These are phyloP conservation scores for Gamarada debralockiae DNA, from an alignment of 495 filamentous ascomycete species.

Conservation along the genomic window DNA sequence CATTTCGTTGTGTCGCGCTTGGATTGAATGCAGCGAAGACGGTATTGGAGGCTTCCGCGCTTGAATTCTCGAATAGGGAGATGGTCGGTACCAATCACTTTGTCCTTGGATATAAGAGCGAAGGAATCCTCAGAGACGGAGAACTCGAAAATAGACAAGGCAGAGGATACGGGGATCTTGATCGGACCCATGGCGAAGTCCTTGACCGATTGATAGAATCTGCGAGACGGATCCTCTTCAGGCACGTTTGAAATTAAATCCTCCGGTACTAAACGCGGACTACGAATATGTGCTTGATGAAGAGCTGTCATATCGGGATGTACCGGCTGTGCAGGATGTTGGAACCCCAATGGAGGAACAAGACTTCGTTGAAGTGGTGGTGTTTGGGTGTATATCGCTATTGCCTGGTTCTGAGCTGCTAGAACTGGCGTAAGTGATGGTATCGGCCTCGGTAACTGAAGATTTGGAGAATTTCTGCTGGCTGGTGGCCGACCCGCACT, in stretches of 20 bases:
- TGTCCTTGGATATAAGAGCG: constrained; percentile 12
- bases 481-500: constrained; percentile 5
- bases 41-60: constrained; percentile 24
- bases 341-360: constrained; percentile 16
- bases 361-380: constrained; percentile 10
- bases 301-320: constrained; percentile 21
- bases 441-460: neutral
- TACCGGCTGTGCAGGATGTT: neutral
- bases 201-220: constrained; percentile 23
- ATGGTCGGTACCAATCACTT: neutral
- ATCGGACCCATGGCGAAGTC: constrained; percentile 17
- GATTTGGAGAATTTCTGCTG: neutral
- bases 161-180: constrained; percentile 1
- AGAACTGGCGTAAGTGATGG: neutral
- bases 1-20: constrained; percentile 16
- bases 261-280: constrained; percentile 14
- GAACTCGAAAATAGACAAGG: constrained; percentile 19
- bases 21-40: constrained; percentile 34
- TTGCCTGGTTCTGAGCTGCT: neutral
- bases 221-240: constrained; percentile 6
- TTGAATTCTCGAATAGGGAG: constrained; percentile 7
- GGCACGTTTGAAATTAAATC: neutral
- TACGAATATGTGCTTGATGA: constrained; percentile 25
- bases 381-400: neutral
- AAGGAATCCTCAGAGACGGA: constrained; percentile 8